phyloP scores from a whole-genome alignment of 2,329 filamentous ascomycete genomes.

The Ilyonectria destructans region DNA sequence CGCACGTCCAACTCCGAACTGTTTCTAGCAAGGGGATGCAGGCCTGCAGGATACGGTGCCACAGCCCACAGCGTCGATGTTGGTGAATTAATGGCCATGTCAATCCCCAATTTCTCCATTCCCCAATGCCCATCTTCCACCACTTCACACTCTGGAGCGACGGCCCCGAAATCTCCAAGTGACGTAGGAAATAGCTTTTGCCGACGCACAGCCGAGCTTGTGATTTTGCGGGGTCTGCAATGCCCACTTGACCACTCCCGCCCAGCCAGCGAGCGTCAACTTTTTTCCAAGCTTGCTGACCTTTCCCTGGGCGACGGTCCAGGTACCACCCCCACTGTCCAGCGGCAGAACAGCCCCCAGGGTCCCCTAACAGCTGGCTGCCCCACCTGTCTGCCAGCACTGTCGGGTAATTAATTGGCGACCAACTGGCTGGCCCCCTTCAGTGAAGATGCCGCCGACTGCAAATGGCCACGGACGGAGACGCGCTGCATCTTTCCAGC shows the following conservation, averaged over 20 bases:
- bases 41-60: neutral
- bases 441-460: neutral
- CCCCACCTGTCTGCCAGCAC: neutral
- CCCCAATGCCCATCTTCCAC: neutral
- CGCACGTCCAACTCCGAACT: neutral
- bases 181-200: conserved; percentile 54
- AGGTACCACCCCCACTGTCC: conserved; percentile 5
- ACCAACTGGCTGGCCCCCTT: too few relatives aligned
- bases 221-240: conserved; percentile 69
- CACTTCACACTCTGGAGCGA: neutral
- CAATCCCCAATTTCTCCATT: neutral
- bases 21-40: neutral
- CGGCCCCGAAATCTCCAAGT: conserved; percentile 26
- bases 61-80: neutral
- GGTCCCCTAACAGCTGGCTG: neutral
- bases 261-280: conserved; percentile 28
- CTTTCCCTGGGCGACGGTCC: neutral
- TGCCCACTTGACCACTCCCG: conserved; percentile 6
- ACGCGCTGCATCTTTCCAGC: neutral
- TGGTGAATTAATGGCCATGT: neutral
- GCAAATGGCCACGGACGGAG: neutral
- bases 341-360: neutral
- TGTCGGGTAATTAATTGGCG: neutral
- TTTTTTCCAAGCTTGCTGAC: conserved; percentile 31
- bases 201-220: conserved; percentile 71